Evolutionary conservation across 768 basidiomycete genomes (phyloP).

Genomic region (Tremella yokohamensis): DNA sequence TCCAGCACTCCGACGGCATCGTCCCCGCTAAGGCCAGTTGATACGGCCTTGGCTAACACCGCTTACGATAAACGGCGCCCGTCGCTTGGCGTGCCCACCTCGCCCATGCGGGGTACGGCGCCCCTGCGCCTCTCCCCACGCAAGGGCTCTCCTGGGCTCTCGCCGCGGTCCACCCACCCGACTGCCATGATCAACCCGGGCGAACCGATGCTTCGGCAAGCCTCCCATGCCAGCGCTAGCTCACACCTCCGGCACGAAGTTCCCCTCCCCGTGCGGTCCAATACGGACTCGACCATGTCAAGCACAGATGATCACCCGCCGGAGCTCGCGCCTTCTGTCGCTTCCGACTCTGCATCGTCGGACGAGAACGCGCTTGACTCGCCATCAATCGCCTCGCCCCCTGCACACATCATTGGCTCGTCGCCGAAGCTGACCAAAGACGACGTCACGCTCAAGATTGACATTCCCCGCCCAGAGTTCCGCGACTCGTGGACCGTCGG

Average conservation of each 20-base stretch:
- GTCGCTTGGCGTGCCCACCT: slow-evolving; percentile 16
- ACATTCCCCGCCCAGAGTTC: no score
- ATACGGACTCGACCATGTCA: neutral
- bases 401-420: neutral
- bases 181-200: neutral
- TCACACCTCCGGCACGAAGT: slow-evolving; percentile 23
- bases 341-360: slow-evolving; percentile 35
- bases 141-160: slow-evolving; percentile 9
- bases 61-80: no score
- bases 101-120: slow-evolving; percentile 18
- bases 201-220: slow-evolving; percentile 6
- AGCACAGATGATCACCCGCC: slow-evolving; percentile 22
- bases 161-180: slow-evolving; percentile 8
- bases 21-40: slow-evolving; percentile 21
- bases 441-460: slow-evolving; percentile 3
- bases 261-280: neutral
- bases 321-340: slow-evolving; percentile 35
- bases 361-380: slow-evolving; percentile 1
- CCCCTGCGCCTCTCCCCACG: neutral
- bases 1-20: slow-evolving; percentile 10
- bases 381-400: neutral
- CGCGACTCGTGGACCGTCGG: no score
- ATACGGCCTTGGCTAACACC: neutral
- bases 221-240: slow-evolving; percentile 9
- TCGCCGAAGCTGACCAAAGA: neutral